Conservation (phyloP, 768 basidiomycete genomes). For the Rhodotorula toruloides region DNA sequence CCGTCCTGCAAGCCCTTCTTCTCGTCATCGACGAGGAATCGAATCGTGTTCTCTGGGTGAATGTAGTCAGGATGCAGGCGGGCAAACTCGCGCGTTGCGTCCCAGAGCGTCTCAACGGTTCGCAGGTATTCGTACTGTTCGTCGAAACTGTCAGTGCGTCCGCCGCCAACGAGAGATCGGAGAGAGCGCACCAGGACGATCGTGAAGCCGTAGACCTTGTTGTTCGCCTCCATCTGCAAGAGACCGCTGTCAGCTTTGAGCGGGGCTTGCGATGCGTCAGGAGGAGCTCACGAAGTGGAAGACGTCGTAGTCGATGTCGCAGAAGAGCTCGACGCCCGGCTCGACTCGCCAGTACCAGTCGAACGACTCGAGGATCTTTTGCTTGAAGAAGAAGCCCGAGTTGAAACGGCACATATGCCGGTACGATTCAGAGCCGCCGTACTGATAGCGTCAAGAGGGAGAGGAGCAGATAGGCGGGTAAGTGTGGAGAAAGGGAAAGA, state of each 20-base stretch:
- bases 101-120: conserved; percentile 79
- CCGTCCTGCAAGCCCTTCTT: conserved; percentile 48
- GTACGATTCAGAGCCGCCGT: conserved; percentile 40
- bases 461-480: background rate
- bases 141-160: conserved; percentile 53
- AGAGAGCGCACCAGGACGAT: conserved; percentile 53
- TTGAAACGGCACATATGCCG: conserved; percentile 46
- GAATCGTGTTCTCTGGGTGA: conserved; percentile 61
- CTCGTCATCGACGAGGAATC: conserved; percentile 68
- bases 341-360: conserved; percentile 90
- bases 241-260: background rate
- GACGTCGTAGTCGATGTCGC: conserved; percentile 58
- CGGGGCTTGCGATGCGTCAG: background rate
- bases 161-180: background rate
- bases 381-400: conserved; percentile 69
- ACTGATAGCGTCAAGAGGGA: background rate
- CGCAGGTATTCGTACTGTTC: conserved; percentile 63
- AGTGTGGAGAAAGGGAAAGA: background rate
- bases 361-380: conserved; percentile 67
- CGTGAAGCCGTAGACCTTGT: conserved; percentile 84
- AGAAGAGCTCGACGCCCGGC: conserved; percentile 54
- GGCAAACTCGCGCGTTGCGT: conserved; percentile 62
- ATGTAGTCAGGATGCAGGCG: conserved; percentile 60
- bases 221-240: conserved; percentile 64
- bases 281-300: conserved; percentile 22